phyloP scores from a whole-genome alignment of 441 rosid species.

The Pelargonium australe region DNA sequence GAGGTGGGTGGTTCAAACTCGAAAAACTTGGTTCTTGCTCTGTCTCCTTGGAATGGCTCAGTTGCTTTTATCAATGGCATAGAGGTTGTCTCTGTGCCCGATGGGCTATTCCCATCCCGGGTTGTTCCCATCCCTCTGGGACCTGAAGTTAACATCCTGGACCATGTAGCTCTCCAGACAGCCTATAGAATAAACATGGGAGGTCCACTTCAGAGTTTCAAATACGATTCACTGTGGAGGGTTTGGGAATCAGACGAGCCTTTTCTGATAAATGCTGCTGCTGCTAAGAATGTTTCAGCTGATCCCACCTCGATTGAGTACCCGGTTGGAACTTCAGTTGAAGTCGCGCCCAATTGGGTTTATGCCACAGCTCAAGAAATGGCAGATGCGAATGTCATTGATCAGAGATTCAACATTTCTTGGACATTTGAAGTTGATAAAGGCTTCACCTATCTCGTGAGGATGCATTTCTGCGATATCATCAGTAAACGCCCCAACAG shows the following conservation, averaged over 20 bases:
- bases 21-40: slow-evolving; percentile 15
- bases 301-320: slow-evolving; percentile 23
- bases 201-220: slow-evolving; percentile 18
- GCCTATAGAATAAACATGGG: slow-evolving; percentile 31
- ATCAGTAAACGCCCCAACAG: slow-evolving; percentile 23
- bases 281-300: slow-evolving; percentile 12
- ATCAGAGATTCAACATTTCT: slow-evolving; percentile 24
- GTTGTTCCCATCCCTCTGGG: slow-evolving; percentile 15
- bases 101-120: slow-evolving; percentile 14
- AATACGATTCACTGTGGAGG: slow-evolving; percentile 27
- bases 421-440: slow-evolving; percentile 25
- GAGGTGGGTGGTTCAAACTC: slow-evolving; percentile 21
- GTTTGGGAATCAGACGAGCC: slow-evolving; percentile 26
- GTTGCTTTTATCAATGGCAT: slow-evolving; percentile 27
- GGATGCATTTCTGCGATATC: slow-evolving; percentile 36
- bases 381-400: slow-evolving; percentile 19
- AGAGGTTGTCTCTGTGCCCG: slow-evolving; percentile 24
- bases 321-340: slow-evolving; percentile 16
- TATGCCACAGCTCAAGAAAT: slow-evolving; percentile 29
- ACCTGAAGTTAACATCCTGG: slow-evolving; percentile 15
- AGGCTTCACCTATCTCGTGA: slow-evolving; percentile 23
- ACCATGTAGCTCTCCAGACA: slow-evolving; percentile 21
- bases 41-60: slow-evolving; percentile 23
- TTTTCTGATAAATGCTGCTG: slow-evolving; percentile 18
- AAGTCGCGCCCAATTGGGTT: slow-evolving; percentile 28